Evolutionary conservation across 495 filamentous ascomycete species (phyloP), one percentile per base, ranked within the genome.

Genomic region (Neurospora sp.): DNA sequence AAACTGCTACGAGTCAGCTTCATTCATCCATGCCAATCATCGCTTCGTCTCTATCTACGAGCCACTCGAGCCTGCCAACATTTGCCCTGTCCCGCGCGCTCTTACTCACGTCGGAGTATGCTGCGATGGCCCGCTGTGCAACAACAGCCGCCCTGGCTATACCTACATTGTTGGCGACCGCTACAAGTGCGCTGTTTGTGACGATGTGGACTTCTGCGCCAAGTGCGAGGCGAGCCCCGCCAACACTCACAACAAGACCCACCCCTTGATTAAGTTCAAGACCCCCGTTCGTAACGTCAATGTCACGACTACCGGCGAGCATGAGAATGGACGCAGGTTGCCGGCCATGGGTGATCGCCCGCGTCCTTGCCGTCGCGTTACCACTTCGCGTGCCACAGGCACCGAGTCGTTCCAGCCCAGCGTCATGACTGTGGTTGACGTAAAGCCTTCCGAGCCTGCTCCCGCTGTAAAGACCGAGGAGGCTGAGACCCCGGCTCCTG

Each of bases 181-280:
- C 73, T 99, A 95, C 87, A 98, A 98, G 89, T 99, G 96, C 80
- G 93, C 96, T 73, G 92, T 99, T 71, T 99, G 96, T 84, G 88
- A 96, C 79, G 96, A 99, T 80, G 92, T 91, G 41, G 96, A 99
- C 79, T 97, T 98, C 87, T 99, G 96, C 80, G 94, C 91, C 76
- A 92, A 88, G 78, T 99, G 96, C 83, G 96, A 99, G 84, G 93
- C 95, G 37, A 88, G 88, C 75, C 96, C 96, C 6, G 86, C 85
- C 71, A 94, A 97, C 82, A 83, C 81, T 8, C 96, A 99, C 85
- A 98, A 98, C 85, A 89, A 88, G 76, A 97, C 96, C 18, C 96
- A 99, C 79, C 96, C 96, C 7, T 84, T 98, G 78, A 93, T 99
- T 84, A 98, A 97, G 84, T 93, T 99, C 86, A 97, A 94, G 88